Percentiles rank a stretch among this genome's conserved stretches.
Evolutionary conservation across 192 early-diverging fungal genomes (phyloP).

Genomic region (Diversispora epigaea): DNA sequence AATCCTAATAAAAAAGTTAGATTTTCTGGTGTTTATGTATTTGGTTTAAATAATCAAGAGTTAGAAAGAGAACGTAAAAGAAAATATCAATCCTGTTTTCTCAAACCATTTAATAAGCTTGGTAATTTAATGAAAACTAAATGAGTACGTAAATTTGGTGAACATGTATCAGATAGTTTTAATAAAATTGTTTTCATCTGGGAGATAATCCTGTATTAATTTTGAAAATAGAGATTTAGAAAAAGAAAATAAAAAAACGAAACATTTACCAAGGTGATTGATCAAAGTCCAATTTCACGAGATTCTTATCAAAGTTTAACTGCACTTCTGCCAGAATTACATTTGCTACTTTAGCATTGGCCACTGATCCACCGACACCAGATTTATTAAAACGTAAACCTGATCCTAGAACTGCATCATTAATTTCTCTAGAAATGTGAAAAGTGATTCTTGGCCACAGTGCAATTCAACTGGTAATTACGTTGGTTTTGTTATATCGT

Average conservation of each 20-base stretch:
- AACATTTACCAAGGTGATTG: background rate
- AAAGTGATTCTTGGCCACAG: conserved; percentile 92
- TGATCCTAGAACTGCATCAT: conserved; percentile 70
- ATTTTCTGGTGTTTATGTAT: background rate
- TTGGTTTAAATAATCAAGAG: background rate
- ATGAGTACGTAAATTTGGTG: too few relatives aligned
- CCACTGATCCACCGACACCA: conserved; percentile 87
- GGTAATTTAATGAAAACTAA: too few relatives aligned
- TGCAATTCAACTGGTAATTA: conserved; percentile 82
- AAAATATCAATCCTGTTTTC: background rate
- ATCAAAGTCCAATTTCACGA: background rate
- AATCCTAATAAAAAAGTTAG: background rate
- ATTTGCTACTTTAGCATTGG: conserved; percentile 93
- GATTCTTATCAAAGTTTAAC: background rate
- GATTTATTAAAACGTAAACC: conserved; percentile 87
- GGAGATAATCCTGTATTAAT: background rate
- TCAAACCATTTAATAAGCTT: too few relatives aligned
- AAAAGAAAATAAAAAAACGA: background rate
- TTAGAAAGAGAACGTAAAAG: background rate
- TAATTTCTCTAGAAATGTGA: conserved; percentile 93
- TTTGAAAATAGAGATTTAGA: background rate
- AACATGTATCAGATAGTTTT: too few relatives aligned
- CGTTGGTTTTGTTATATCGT: conserved; percentile 67
- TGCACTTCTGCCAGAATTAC: background rate
- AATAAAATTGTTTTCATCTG: too few relatives aligned